Evolutionary conservation across 164 flowering plant genomes (phyloP).

Genomic region (Vitis vinifera): ASM3070453v1 NC_081822.1:11445001-11445500

Average conservation of each 20-base stretch:
- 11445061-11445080: slow-evolving; percentile 78
- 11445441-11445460: slow-evolving; percentile 59
- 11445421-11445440: slow-evolving; percentile 37
- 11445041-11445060: slow-evolving; percentile 41
- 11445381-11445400: slow-evolving; percentile 63
- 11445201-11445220: slow-evolving; percentile 77
- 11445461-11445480: slow-evolving; percentile 82
- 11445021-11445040: slow-evolving; percentile 6
- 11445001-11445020: too few relatives aligned
- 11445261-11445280: slow-evolving; percentile 43
- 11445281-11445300: slow-evolving; percentile 64
- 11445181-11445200: slow-evolving; percentile 79
- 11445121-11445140: slow-evolving; percentile 64
- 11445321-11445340: slow-evolving; percentile 62
- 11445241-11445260: slow-evolving; percentile 71
- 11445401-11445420: slow-evolving; percentile 37
- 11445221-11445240: slow-evolving; percentile 82
- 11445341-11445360: slow-evolving; percentile 73
- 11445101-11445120: slow-evolving; percentile 76
- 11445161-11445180: slow-evolving; percentile 72
- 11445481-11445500: slow-evolving; percentile 36
- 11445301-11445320: slow-evolving; percentile 60
- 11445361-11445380: slow-evolving; percentile 58
- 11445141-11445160: slow-evolving; percentile 61
- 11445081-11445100: slow-evolving; percentile 80